A percentile compares a stretch with the other conserved stretches of the same genome.
Conservation (phyloP, 768 basidiomycete species). For the Russula compacta region DNA sequence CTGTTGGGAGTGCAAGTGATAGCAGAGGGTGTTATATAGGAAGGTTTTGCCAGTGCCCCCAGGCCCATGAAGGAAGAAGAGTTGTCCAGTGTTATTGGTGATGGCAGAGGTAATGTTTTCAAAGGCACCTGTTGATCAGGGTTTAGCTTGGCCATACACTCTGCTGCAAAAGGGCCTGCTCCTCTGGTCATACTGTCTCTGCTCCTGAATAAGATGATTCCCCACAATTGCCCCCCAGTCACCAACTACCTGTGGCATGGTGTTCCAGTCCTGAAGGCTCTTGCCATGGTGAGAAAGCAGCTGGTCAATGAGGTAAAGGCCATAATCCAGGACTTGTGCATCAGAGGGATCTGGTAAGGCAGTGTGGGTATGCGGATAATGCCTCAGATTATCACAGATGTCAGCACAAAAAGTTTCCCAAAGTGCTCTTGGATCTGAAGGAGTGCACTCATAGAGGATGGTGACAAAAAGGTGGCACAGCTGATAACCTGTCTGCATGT, state of each 20-base stretch:
- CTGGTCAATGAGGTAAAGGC: constrained; percentile 32
- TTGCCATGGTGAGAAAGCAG: constrained; percentile 23
- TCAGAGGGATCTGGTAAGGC: constrained; percentile 21
- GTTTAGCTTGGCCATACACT: constrained; percentile 12
- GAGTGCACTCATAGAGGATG: constrained; percentile 28
- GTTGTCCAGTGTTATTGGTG: constrained; percentile 5
- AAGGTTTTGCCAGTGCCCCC: constrained; percentile 42
- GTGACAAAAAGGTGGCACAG: constrained; percentile 34
- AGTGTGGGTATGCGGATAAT: constrained; percentile 2
- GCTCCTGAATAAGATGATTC: constrained; percentile 30
- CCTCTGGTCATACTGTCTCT: constrained; percentile 25
- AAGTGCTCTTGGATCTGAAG: constrained; percentile 28
- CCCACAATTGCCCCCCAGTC: constrained; percentile 23
- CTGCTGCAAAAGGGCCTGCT: not conserved
- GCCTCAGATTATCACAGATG: constrained; percentile 36
- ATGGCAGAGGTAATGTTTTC: constrained; percentile 20
- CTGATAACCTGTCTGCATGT: constrained; percentile 26
- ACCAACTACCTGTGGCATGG: constrained; percentile 27
- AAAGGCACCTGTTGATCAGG: constrained; percentile 18
- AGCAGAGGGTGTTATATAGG: constrained; percentile 29
- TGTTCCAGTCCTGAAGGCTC: constrained; percentile 21
- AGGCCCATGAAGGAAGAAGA: constrained; percentile 37
- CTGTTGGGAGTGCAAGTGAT: not conserved
- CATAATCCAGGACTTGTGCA: constrained; percentile 33
- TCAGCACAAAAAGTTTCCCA: constrained; percentile 30